Conservation (phyloP, 2,329 filamentous ascomycete genomes). For the Trichoderma citrinoviride region DNA sequence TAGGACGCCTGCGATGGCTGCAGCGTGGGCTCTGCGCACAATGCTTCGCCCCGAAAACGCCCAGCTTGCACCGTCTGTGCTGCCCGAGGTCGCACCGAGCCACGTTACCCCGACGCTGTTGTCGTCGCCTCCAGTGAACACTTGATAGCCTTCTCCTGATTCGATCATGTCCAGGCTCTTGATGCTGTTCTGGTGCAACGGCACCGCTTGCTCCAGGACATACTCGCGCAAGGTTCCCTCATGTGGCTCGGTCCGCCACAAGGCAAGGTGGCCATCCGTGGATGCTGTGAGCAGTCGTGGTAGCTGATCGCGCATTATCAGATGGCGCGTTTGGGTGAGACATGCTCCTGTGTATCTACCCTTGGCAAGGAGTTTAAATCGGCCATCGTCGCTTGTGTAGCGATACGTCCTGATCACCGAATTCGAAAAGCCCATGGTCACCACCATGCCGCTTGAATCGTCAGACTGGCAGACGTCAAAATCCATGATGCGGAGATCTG, state of each 20-base stretch:
- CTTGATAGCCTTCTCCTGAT: slow-evolving; percentile 39
- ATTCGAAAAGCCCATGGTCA: slow-evolving; percentile 80
- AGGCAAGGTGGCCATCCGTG: slow-evolving; percentile 71
- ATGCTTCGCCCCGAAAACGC: slow-evolving; percentile 29
- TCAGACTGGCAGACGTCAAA: slow-evolving; percentile 58
- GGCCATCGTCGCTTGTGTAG: slow-evolving; percentile 39
- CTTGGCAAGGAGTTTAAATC: slow-evolving; percentile 51
- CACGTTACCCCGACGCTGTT: slow-evolving; percentile 66
- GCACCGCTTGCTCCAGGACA: slow-evolving; percentile 35
- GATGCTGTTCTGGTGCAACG: slow-evolving; percentile 77
- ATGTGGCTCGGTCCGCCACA: slow-evolving; percentile 32
- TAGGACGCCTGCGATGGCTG: slow-evolving; percentile 62
- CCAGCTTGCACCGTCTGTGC: slow-evolving; percentile 26
- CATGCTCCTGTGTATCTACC: slow-evolving; percentile 70
- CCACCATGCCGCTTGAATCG: slow-evolving; percentile 43
- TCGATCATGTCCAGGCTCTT: slow-evolving; percentile 57
- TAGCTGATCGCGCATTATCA: slow-evolving; percentile 32
- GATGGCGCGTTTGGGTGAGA: slow-evolving; percentile 62
- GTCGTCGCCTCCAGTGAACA: slow-evolving; percentile 85
- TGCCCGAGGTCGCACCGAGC: slow-evolving; percentile 25
- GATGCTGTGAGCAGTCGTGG: slow-evolving; percentile 63
- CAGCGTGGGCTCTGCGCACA: slow-evolving; percentile 60
- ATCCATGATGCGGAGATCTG: slow-evolving; percentile 76
- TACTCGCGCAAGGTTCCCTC: slow-evolving; percentile 25
- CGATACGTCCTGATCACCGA: slow-evolving; percentile 66